Percentiles rank a stretch among this genome's conserved stretches.
Evolutionary conservation across 257 asterid genomes (phyloP).

Genomic region (Parsonsia alboflavescens): DNA sequence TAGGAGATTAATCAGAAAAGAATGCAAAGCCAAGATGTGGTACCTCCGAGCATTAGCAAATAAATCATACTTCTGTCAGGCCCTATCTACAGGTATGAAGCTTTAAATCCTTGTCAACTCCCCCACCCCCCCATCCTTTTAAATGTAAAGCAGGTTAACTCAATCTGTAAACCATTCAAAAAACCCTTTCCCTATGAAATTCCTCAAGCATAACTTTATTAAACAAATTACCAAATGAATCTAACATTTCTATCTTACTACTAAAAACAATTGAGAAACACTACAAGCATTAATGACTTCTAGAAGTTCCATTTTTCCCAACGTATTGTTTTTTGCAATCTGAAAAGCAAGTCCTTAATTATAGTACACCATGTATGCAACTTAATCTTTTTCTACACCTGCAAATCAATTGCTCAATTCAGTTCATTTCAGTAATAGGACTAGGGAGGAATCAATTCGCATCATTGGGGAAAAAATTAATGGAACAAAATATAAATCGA

Average conservation of each 20-base stretch:
- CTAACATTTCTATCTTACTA: not conserved
- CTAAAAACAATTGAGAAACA: not conserved
- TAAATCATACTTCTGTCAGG: not conserved
- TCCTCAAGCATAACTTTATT: not conserved
- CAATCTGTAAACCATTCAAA: not conserved
- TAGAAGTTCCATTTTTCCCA: not conserved
- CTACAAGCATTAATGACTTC: not conserved
- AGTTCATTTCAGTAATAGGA: not conserved
- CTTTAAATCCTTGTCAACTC: not conserved
- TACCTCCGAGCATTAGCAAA: not conserved
- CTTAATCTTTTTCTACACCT: not conserved
- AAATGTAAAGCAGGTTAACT: not conserved
- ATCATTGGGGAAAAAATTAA: not conserved
- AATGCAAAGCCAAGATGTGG: not conserved
- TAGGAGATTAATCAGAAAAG: not conserved
- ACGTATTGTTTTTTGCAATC: not conserved
- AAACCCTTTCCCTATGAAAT: not conserved
- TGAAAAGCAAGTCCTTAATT: not conserved
- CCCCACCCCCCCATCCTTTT: not conserved
- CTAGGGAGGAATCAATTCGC: not conserved
- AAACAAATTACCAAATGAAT: not conserved
- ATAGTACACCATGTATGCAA: not conserved
- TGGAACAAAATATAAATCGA: not conserved
- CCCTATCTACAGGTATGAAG: not conserved
- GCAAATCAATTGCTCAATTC: not conserved